These are phyloP conservation scores for Candida smagusa DNA, from an alignment of 1,139 yeast genomes.

Conservation along the genomic window DNA sequence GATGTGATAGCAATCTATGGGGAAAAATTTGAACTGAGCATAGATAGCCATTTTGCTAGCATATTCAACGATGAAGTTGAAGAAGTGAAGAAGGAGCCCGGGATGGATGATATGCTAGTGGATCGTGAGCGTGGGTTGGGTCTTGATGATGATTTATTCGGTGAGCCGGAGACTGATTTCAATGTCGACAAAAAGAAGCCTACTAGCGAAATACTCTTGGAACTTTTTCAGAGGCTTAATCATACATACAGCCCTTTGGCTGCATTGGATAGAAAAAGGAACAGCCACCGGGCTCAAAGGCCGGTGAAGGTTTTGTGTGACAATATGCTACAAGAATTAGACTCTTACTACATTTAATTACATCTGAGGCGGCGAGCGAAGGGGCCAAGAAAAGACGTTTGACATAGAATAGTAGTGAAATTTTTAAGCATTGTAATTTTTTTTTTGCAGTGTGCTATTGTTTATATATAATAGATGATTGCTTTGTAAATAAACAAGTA, in stretches of 20 bases:
- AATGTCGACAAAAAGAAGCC: slow-evolving; percentile 5
- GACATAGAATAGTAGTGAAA: no score
- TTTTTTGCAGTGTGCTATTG: no score
- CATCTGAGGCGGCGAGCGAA: background rate
- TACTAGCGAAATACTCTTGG: slow-evolving; percentile 2
- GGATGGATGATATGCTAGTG: slow-evolving; percentile 9
- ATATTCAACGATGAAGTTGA: slow-evolving; percentile 11
- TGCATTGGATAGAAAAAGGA: slow-evolving; percentile 1
- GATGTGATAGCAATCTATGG: background rate
- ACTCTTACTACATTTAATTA: slow-evolving; percentile 8
- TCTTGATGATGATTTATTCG: slow-evolving; percentile 14
- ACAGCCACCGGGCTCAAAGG: slow-evolving; percentile 1
- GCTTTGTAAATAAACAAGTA: background rate
- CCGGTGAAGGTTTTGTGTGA: slow-evolving; percentile 9
- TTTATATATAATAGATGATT: no score
- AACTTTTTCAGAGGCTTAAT: slow-evolving; percentile 1
- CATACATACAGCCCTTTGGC: slow-evolving; percentile 1
- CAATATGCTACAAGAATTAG: slow-evolving; percentile 11
- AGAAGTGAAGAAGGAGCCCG: slow-evolving; percentile 1
- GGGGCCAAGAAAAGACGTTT: background rate
- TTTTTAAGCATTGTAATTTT: no score
- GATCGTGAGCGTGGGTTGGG: slow-evolving; percentile 10
- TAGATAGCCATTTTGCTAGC: slow-evolving; percentile 14
- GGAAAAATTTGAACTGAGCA: slow-evolving; percentile 7
- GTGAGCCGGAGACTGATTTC: slow-evolving; percentile 3